Percentiles rank a stretch among this genome's conserved stretches.
Evolutionary conservation across 768 basidiomycete genomes (phyloP).

Genomic region (Lentinula aciculospora): DNA sequence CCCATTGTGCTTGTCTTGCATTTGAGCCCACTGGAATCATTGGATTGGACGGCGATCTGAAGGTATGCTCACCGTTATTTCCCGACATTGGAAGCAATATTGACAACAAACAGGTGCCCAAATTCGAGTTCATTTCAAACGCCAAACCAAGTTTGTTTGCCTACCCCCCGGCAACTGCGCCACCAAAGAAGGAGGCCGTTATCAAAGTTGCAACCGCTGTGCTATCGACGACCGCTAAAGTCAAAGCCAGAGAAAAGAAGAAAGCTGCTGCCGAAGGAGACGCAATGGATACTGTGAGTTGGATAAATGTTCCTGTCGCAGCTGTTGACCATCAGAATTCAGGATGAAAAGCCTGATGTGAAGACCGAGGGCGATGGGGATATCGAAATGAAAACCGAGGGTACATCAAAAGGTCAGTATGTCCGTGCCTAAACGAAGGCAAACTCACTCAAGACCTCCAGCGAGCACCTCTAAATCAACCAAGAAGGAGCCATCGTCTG

Average conservation of each 20-base stretch:
- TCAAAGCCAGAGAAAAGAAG: slow-evolving; percentile 91
- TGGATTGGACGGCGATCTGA: slow-evolving; percentile 80
- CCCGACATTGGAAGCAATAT: not conserved
- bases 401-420: slow-evolving; percentile 50
- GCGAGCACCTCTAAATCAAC: slow-evolving; percentile 40
- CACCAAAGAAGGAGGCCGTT: slow-evolving; percentile 88
- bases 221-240: slow-evolving; percentile 93
- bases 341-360: slow-evolving; percentile 52
- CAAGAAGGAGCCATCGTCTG: slow-evolving; percentile 71
- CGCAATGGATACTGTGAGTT: slow-evolving; percentile 74
- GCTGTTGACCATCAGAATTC: not conserved
- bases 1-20: slow-evolving; percentile 86
- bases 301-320: not conserved
- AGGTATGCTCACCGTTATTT: slow-evolving; percentile 39
- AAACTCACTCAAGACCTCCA: slow-evolving; percentile 37
- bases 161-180: slow-evolving; percentile 81
- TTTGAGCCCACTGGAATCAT: slow-evolving; percentile 97
- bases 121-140: slow-evolving; percentile 88
- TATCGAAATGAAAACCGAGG: slow-evolving; percentile 72
- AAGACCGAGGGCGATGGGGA: slow-evolving; percentile 57
- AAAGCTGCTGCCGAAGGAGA: slow-evolving; percentile 82
- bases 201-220: slow-evolving; percentile 93
- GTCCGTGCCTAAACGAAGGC: slow-evolving; percentile 46
- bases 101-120: slow-evolving; percentile 59
- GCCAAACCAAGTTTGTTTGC: slow-evolving; percentile 89